Base-by-base conservation (phyloP, 345 rosid species). In the Melaleuca quinquenervia region DNA sequence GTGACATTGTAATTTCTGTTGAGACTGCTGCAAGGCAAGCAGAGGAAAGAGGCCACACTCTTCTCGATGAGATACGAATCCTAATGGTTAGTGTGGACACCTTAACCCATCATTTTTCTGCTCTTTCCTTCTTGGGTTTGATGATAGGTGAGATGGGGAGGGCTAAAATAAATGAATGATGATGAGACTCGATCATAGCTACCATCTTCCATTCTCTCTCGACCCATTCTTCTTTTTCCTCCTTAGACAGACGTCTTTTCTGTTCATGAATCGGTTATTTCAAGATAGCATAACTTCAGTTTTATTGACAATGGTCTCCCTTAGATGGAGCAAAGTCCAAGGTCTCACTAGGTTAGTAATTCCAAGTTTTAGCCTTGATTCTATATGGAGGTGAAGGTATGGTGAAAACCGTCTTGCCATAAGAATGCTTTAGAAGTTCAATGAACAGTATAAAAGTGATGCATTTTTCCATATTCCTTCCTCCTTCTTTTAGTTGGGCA, bases 21-120 rank as follows among this genome's bases (percentile, higher is more conserved):
- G 98, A 97, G 88, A 96, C 98, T 11, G 99, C 99, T 88, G 95
- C 96, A 78, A 91, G 92, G 84, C 99, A 97, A 84, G 99, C 99
- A 7, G 95, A 93, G 84, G 99, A 96, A 91, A 92, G 99, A 86
- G 98, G 96, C 11, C 98, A 96, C 88, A 86, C 94, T 80, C 94
- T 97, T 87, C 92, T 96, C 85, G 98, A 97, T 90, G 99, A 97
- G 91, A 94, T 96, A 82, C 98, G 98, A 32, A 89, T 97, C 88
- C 98, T 97, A 86, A 88, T 95, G 98, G 98, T 97, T 87, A 52
- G 94, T 92, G 86, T 27, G 26, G 50, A 50, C 52, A 50, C n/a
- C 24, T 85, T 87, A 3, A 62, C 48, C 54, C 83, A 64, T 36
- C 48, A 45, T 48, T 50, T 51, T 62, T 55, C 85, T 26, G 60